Evolutionary conservation across 2,329 filamentous ascomycete species (phyloP).

Genomic region (Microcera coccophila): DNA sequence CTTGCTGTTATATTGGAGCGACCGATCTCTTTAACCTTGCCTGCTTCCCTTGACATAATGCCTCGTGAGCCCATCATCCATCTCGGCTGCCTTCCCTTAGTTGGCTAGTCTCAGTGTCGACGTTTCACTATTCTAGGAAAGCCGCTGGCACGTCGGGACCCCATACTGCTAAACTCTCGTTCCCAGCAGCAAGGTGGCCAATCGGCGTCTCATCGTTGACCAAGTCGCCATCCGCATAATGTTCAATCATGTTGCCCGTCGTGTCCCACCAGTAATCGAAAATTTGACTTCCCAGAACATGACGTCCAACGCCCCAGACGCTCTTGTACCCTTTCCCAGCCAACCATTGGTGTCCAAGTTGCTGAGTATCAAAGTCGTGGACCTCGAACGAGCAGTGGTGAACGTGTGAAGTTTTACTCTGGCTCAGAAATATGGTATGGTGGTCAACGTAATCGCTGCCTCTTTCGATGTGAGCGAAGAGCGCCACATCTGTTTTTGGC

Average conservation of each 20-base stretch:
- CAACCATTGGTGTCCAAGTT: slow-evolving; percentile 57
- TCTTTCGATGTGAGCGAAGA: slow-evolving; percentile 53
- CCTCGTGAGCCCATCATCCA: too few species aligned
- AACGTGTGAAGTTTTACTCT: slow-evolving; percentile 18
- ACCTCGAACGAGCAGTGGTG: slow-evolving; percentile 41
- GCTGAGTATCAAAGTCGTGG: slow-evolving; percentile 58
- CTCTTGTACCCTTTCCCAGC: slow-evolving; percentile 47
- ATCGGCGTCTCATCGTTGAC: slow-evolving; percentile 46
- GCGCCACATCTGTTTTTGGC: slow-evolving; percentile 23
- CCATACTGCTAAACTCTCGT: slow-evolving; percentile 14
- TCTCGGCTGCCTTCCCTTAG: too few species aligned
- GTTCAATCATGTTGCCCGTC: slow-evolving; percentile 51
- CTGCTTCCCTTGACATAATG: too few species aligned
- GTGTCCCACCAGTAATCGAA: slow-evolving; percentile 63
- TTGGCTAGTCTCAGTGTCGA: too few species aligned
- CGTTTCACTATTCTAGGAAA: slow-evolving; percentile 3
- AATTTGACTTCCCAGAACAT: slow-evolving; percentile 57
- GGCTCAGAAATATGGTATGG: slow-evolving; percentile 51
- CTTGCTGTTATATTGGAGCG: too few species aligned
- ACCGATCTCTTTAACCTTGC: too few species aligned
- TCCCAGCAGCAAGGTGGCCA: slow-evolving; percentile 23
- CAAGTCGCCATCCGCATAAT: slow-evolving; percentile 60
- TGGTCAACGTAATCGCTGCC: slow-evolving; percentile 50
- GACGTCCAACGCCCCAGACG: slow-evolving; percentile 60
- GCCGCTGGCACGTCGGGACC: slow-evolving; percentile 15